A percentile compares a stretch with the other conserved stretches of the same genome.
These are phyloP conservation scores for Allomyces javanicus DNA, from an alignment of 192 early-diverging fungal genomes.

Conservation along the genomic window DNA sequence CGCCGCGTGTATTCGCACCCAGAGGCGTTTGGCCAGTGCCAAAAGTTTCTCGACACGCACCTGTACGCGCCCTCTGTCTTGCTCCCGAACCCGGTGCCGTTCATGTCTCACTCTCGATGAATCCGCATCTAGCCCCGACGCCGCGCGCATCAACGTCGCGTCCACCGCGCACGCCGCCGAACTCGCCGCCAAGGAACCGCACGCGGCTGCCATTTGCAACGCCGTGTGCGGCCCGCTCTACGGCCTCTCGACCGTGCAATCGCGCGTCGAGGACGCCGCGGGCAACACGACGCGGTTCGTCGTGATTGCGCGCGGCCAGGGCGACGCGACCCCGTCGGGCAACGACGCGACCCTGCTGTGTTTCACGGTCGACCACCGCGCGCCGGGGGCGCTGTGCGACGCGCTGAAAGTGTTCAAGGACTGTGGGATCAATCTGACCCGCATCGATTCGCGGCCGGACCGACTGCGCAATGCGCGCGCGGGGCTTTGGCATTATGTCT, in stretches of 20 bases:
- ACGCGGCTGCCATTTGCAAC: conserved; percentile 64
- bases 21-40: conserved; percentile 65
- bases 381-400: conserved; percentile 70
- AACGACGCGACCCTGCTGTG: conserved; percentile 60
- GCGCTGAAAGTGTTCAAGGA: conserved; percentile 66
- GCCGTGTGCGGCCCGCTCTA: conserved; percentile 59
- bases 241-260: conserved; percentile 17
- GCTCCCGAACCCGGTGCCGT: background rate
- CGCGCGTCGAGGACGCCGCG: conserved; percentile 5
- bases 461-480: conserved; percentile 20
- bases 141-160: conserved; percentile 46
- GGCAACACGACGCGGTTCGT: conserved; percentile 89
- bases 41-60: conserved; percentile 46
- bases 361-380: conserved; percentile 80
- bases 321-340: conserved; percentile 38
- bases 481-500: conserved; percentile 80
- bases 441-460: conserved; percentile 70
- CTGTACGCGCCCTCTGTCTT: conserved; percentile 13
- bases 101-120: background rate
- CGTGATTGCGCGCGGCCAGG: conserved; percentile 39
- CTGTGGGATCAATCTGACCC: conserved; percentile 61
- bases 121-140: conserved; percentile 19
- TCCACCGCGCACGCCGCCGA: conserved; percentile 82
- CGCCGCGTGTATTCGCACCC: conserved; percentile 59
- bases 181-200: conserved; percentile 50